Conservation (phyloP, 441 rosid species). For the Arabidopsis hybrid region DNA sequence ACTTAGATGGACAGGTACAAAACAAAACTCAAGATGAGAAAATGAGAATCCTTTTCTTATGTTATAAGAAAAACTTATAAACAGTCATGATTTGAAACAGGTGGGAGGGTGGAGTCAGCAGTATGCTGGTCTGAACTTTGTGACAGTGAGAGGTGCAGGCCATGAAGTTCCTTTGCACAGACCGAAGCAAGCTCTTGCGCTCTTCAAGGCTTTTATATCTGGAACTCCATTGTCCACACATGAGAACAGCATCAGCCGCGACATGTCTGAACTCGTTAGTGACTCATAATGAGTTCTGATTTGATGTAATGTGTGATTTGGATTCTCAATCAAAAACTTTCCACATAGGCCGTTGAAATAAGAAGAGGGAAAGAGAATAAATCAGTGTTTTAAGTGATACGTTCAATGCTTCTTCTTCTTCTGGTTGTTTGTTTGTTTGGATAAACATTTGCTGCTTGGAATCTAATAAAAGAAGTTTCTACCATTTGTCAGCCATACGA, state of each 20-base stretch:
- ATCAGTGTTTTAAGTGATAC: conserved; percentile 6
- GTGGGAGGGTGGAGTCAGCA: conserved; percentile 99
- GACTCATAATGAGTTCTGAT: conserved; percentile 32
- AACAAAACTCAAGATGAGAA: not conserved
- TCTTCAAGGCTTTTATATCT: conserved; percentile 74
- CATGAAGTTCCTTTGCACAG: conserved; percentile 93
- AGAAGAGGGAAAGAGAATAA: conserved; percentile 21
- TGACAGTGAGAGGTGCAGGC: conserved; percentile 87
- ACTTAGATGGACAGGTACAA: conserved; percentile 78
- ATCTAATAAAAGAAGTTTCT: conserved; percentile 19
- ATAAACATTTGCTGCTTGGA: conserved; percentile 14
- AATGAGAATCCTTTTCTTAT: not conserved
- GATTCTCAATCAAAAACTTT: not conserved
- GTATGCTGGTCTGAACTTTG: conserved; percentile 81
- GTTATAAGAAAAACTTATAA: not conserved
- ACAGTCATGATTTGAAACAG: conserved; percentile 50
- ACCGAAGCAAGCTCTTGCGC: conserved; percentile 77
- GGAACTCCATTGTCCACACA: conserved; percentile 68
- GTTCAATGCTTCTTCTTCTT: conserved; percentile 2
- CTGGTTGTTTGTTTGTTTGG: not conserved
- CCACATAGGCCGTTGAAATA: not conserved
- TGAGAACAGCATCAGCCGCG: conserved; percentile 34
- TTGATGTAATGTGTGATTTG: conserved; percentile 9
- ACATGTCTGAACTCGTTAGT: conserved; percentile 43
- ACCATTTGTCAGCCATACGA: not conserved